Base-by-base conservation (phyloP, 305 asterid species). In the Rubia balearica region DNA sequence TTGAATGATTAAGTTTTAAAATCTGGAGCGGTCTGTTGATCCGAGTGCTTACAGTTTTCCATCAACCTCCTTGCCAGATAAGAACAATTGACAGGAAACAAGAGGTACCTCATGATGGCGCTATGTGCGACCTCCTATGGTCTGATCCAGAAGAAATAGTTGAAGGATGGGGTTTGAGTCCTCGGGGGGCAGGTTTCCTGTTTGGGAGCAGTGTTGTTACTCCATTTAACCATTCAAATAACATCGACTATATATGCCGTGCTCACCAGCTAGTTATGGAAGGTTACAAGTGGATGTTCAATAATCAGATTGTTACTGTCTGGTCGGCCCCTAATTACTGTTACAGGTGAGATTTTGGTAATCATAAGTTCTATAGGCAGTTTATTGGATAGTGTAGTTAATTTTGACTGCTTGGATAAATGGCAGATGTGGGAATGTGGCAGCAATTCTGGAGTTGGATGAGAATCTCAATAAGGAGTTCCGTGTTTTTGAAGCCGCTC, bases 191-290 rank as follows among this genome's bases (percentile, higher is more conserved):
- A 1, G 98, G 98, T 71, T 93, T 84, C 79, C 81, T 93, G 62
- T 93, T 93, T 81, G 98, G 98, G 67, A 94, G 97, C 71, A 88
- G 95, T 73, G 95, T 88, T 45, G 97, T 93, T 72, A 78, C 91
- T 77, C 63, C 96, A 68, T 93, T 93, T 79, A 93, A 91, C 78
- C 96, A 87, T 76, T 55, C 96, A n/a, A 93, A 93, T 78, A 89
- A 85, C 55, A 83, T 93, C 41, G 98, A 93, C 81, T 93, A 85
- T 68, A 89, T 94, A 72, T 94, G 98, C 24, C 98, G 97, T 33
- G 98, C 98, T 62, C 98, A 94, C 83, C 98, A 94, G 81, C 82
- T 94, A 80, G 98, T 94, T 68, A 94, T 94, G 98, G 98, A 94
- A 81, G 98, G 98, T 70, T 94, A 78, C 74, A 94, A 94, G 74